phyloP scores from a whole-genome alignment of 2,329 filamentous ascomycete genomes.

The Fusarium kyushuense region DNA sequence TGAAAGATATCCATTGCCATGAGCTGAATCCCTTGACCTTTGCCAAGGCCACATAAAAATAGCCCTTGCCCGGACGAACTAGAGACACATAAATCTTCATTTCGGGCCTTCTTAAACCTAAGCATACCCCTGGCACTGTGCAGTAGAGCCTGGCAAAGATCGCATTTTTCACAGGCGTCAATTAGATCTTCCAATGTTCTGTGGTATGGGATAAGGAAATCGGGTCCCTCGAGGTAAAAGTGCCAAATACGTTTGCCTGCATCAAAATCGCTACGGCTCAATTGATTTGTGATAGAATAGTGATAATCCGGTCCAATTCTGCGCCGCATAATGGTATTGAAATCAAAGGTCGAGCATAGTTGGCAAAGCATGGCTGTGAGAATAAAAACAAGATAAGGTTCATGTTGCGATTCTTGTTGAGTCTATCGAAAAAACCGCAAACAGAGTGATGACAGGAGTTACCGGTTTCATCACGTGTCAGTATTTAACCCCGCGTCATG shows the following conservation, averaged over 20 bases:
- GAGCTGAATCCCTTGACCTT: neutral
- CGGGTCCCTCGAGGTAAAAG: neutral
- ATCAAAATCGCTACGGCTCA: neutral
- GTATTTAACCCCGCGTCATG: no score
- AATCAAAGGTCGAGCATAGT: neutral
- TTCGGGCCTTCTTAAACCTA: neutral
- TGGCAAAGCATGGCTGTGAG: neutral
- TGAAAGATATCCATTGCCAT: neutral
- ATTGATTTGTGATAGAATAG: rapidly evolving
- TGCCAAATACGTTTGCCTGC: neutral
- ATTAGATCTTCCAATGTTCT: rapidly evolving
- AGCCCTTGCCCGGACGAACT: neutral
- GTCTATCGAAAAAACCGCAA: no score
- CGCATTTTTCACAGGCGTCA: neutral
- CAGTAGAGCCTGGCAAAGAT: neutral
- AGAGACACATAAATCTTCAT: rapidly evolving
- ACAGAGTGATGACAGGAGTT: no score
- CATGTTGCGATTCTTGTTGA: no score
- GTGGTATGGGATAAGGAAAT: neutral
- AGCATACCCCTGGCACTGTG: neutral
- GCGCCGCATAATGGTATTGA: neutral
- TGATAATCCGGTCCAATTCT: neutral
- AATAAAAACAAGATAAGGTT: no score
- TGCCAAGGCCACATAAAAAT: rapidly evolving
- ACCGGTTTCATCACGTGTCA: no score